Evolutionary conservation across 495 filamentous ascomycete species (phyloP).

Genomic region (Penicillium pulvis): DNA sequence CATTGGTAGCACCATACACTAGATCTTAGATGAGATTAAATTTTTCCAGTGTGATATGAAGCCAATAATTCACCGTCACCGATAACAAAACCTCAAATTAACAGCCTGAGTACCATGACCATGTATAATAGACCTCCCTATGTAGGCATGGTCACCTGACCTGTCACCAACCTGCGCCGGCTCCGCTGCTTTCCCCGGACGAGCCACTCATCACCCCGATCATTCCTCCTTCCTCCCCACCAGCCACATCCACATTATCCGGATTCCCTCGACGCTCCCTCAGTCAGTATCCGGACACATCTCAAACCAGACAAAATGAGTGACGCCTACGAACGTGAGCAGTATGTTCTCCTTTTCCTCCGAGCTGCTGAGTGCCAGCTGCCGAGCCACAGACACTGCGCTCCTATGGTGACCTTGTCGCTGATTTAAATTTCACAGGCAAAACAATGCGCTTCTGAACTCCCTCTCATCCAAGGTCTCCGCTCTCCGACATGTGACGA

Average conservation of each 20-base stretch:
- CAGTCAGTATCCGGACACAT: not conserved
- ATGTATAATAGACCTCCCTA: not conserved
- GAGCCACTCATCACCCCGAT: constrained; percentile 14
- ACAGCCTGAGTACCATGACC: not conserved
- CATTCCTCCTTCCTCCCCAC: not conserved
- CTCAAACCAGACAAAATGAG: constrained; percentile 62
- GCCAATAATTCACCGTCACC: not conserved
- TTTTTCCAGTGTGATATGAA: not conserved
- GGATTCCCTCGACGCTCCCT: not conserved
- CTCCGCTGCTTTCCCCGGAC: constrained; percentile 13
- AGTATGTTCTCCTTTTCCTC: constrained; percentile 42
- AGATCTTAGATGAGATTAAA: not conserved
- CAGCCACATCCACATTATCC: constrained; percentile 1
- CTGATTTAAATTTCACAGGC: constrained; percentile 45
- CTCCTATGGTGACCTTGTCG: not conserved
- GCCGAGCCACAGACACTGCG: not conserved
- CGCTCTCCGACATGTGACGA: constrained; percentile 91
- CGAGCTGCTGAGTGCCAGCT: not conserved
- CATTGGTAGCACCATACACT: constrained; percentile 1
- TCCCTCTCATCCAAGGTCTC: constrained; percentile 89
- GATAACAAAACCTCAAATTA: not conserved
- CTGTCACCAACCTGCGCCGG: constrained; percentile 9
- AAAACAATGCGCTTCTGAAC: constrained; percentile 94
- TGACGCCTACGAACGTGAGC: constrained; percentile 92
- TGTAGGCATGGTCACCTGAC: constrained; percentile 15